Conservation (phyloP, 2,329 filamentous ascomycete genomes). For the Orbilia quercus region DNA sequence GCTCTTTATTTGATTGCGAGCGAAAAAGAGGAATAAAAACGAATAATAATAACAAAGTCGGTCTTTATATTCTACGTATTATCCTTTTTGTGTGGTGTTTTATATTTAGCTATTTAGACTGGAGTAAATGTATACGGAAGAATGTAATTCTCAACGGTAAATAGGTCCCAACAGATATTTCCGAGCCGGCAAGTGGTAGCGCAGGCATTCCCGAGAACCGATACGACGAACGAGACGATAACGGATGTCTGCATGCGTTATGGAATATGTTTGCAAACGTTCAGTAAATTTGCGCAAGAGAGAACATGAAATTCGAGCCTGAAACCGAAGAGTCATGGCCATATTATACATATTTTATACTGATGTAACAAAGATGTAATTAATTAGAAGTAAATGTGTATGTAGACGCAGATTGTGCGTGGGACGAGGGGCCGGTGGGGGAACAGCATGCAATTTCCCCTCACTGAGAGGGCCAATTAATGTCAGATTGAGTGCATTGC, state of each 20-base stretch:
- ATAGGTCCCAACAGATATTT: constrained; percentile 16
- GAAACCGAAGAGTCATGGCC: neutral
- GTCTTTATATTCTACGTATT: too few species aligned
- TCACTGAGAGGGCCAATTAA: too few species aligned
- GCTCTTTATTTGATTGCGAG: constrained; percentile 12
- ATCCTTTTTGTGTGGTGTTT: too few species aligned
- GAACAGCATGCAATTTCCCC: constrained; percentile 42
- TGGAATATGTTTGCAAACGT: constrained; percentile 2
- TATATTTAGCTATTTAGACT: too few species aligned
- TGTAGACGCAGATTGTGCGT: constrained; percentile 15
- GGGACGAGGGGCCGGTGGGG: constrained; percentile 39
- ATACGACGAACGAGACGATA: constrained; percentile 16
- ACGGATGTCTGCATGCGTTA: constrained; percentile 16
- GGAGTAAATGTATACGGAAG: neutral
- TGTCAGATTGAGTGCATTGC: too few species aligned
- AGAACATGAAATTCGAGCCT: neutral
- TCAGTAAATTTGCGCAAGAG: neutral
- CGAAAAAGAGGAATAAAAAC: constrained; percentile 1
- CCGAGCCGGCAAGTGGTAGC: constrained; percentile 26
- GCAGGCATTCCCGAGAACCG: constrained; percentile 5
- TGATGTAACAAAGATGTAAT: constrained; percentile 26
- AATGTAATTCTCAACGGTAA: neutral
- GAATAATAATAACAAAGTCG: neutral
- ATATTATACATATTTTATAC: neutral
- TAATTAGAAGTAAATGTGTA: neutral